Conservation (phyloP, 208 protist genomes). For the Angomonas deanei region DNA sequence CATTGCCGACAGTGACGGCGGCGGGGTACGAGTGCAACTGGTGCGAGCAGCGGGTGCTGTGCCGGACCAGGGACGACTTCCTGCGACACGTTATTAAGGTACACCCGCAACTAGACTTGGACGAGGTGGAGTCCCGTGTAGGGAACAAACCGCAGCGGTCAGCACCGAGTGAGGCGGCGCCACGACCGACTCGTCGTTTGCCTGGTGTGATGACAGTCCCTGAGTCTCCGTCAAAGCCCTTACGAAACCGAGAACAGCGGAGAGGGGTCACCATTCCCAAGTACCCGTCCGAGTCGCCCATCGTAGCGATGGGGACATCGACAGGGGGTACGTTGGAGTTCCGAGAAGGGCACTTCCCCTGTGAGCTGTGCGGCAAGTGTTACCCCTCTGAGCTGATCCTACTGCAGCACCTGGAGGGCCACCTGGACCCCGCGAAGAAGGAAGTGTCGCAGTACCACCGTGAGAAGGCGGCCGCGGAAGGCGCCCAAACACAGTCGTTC, state of each 20-base stretch:
- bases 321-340: constrained; percentile 12
- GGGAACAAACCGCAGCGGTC: constrained; percentile 13
- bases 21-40: constrained; percentile 83
- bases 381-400: constrained; percentile 58
- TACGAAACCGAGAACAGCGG: neutral
- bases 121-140: constrained; percentile 57
- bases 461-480: constrained; percentile 5
- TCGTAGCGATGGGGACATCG: neutral
- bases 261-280: constrained; percentile 24
- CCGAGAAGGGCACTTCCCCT: constrained; percentile 55
- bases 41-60: constrained; percentile 41
- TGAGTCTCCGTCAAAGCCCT: constrained; percentile 5
- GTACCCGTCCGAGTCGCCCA: constrained; percentile 7
- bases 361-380: constrained; percentile 66
- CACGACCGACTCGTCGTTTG: constrained; percentile 21
- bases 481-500: neutral
- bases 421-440: constrained; percentile 14
- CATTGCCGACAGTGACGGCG: constrained; percentile 54
- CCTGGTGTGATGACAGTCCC: constrained; percentile 24
- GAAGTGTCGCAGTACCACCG: constrained; percentile 29
- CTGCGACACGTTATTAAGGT: constrained; percentile 65
- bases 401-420: constrained; percentile 62
- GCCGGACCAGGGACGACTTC: constrained; percentile 72
- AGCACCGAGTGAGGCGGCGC: neutral
- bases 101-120: constrained; percentile 69